A percentile compares a stretch with the other conserved stretches of the same genome.
Conservation (phyloP, 2,329 filamentous ascomycete species). For the Aspergillus fijiensis region DNA sequence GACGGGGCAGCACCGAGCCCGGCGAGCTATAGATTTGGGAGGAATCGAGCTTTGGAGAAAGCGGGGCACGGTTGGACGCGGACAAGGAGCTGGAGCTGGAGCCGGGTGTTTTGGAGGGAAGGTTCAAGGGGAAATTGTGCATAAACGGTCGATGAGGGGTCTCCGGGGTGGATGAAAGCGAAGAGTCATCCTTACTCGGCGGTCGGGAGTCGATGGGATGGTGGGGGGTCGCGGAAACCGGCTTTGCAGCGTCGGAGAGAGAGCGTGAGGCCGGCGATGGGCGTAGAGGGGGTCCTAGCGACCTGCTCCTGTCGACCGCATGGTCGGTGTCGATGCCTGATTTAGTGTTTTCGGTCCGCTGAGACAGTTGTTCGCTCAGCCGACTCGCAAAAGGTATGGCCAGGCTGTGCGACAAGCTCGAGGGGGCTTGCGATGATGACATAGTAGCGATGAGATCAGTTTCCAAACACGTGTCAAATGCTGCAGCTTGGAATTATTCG, state of each 20-base stretch:
- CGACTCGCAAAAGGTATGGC: conserved; percentile 34
- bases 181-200: conserved; percentile 67
- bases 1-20: conserved; percentile 80
- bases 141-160: conserved; percentile 72
- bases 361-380: conserved; percentile 38
- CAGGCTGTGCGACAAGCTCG: conserved; percentile 22
- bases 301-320: conserved; percentile 12
- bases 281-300: conserved; percentile 27
- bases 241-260: conserved; percentile 64
- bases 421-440: conserved; percentile 23
- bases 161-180: conserved; percentile 56
- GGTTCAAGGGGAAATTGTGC: conserved; percentile 67
- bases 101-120: conserved; percentile 53
- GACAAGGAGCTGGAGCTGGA: conserved; percentile 51
- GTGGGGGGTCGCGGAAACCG: conserved; percentile 60
- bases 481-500: conserved; percentile 4
- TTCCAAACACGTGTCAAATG: conserved; percentile 9
- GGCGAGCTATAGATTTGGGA: conserved; percentile 84
- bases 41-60: conserved; percentile 83
- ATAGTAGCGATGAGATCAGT: conserved; percentile 15
- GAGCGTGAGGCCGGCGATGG: conserved; percentile 58
- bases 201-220: conserved; percentile 53
- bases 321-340: conserved; percentile 13
- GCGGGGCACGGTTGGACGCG: conserved; percentile 61
- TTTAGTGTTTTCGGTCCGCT: conserved; percentile 23